Percentiles rank a stretch among this genome's conserved stretches.
phyloP scores from a whole-genome alignment of 2,329 filamentous ascomycete species.

The Nectriaceae sp. region DNA sequence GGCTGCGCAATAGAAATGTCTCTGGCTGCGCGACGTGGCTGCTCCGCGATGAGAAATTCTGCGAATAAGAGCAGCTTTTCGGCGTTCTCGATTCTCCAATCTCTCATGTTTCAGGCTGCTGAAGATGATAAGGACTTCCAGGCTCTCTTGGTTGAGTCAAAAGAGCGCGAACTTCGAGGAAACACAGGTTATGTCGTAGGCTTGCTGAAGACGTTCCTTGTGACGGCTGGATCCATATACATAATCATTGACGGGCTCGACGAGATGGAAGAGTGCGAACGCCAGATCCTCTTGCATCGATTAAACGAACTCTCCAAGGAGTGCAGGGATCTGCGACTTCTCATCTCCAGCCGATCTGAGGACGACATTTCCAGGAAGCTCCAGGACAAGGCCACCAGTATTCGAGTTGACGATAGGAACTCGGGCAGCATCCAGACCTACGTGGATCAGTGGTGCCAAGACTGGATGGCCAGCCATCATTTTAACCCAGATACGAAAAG shows the following conservation, averaged over 20 bases:
- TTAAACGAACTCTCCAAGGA: neutral
- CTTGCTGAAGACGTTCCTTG: neutral
- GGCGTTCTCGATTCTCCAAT: constrained; percentile 7
- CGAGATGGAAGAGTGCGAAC: constrained; percentile 10
- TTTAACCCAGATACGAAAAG: neutral
- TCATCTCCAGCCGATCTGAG: constrained; percentile 10
- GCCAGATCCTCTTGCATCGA: neutral
- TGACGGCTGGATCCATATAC: neutral
- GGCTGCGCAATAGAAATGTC: neutral
- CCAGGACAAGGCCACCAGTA: neutral
- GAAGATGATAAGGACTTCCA: neutral
- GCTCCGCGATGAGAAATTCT: neutral
- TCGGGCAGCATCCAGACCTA: constrained; percentile 7
- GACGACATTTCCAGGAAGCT: constrained; percentile 1
- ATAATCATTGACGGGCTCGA: constrained; percentile 15
- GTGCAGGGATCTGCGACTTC: constrained; percentile 1
- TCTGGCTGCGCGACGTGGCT: constrained; percentile 1
- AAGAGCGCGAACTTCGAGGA: constrained; percentile 7
- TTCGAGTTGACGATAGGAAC: constrained; percentile 7
- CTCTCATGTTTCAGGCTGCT: constrained; percentile 9
- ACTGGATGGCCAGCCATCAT: neutral
- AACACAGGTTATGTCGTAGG: neutral
- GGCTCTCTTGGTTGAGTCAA: neutral
- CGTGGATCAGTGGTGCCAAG: neutral
- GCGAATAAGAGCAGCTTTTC: neutral